Percentiles rank a stretch among this genome's conserved stretches.
phyloP scores from a whole-genome alignment of 2,329 filamentous ascomycete species.

The Bipolaris zeicola region DNA sequence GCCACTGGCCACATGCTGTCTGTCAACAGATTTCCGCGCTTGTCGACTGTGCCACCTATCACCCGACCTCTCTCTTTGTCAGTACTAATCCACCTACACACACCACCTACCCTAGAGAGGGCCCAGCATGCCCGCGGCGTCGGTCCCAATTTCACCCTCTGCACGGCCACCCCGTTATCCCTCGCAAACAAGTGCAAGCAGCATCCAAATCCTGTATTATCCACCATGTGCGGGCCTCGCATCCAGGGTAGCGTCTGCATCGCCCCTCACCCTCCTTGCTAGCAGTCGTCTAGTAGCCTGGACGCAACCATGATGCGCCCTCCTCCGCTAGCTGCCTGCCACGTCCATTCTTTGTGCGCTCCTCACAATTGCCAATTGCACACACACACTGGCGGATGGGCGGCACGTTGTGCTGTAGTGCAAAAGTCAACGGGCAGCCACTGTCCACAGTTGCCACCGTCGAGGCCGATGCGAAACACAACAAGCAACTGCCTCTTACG shows the following conservation, averaged over 20 bases:
- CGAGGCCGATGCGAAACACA: conserved; percentile 9
- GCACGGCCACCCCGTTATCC: conserved; percentile 3
- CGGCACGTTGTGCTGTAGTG: neutral
- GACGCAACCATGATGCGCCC: conserved; percentile 6
- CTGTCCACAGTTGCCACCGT: conserved; percentile 3
- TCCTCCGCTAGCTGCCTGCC: conserved; percentile 8
- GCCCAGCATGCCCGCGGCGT: neutral
- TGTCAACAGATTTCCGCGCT: no score
- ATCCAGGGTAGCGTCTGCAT: conserved; percentile 2
- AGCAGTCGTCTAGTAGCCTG: neutral
- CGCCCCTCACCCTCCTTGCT: conserved; percentile 12
- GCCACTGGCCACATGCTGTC: neutral
- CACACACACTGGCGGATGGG: neutral
- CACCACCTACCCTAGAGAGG: no score
- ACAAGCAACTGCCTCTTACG: conserved; percentile 18
- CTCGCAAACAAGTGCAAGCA: neutral
- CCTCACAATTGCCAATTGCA: neutral
- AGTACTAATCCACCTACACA: no score
- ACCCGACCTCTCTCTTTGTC: no score
- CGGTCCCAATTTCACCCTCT: conserved; percentile 10
- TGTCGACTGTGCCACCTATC: no score
- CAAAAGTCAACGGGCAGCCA: neutral
- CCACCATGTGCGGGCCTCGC: neutral
- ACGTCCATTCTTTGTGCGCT: neutral
- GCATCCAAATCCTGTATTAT: neutral